These are phyloP conservation scores for Hypoxylon sp. DNA, from an alignment of 2,329 filamentous ascomycete species.

Conservation along the genomic window DNA sequence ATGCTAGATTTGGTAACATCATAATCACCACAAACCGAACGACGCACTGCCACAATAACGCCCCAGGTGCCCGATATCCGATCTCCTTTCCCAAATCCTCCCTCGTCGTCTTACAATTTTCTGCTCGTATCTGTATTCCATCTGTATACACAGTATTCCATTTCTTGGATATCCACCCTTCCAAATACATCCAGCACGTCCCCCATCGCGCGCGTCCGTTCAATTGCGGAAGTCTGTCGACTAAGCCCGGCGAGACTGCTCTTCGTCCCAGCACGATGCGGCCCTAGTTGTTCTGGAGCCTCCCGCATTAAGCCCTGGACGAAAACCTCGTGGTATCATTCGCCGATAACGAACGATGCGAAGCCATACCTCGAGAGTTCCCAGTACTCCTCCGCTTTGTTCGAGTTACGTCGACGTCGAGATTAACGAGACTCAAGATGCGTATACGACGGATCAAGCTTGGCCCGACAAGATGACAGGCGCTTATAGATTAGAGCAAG, in stretches of 20 bases:
- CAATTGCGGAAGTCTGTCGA: slow-evolving; percentile 32
- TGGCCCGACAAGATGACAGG: slow-evolving; percentile 39
- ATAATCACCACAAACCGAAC: slow-evolving; percentile 42
- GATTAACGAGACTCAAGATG: slow-evolving; percentile 38
- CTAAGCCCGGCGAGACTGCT: slow-evolving; percentile 40
- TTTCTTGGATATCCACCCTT: background rate
- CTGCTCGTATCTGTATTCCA: slow-evolving; percentile 24
- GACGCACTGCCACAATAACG: slow-evolving; percentile 47
- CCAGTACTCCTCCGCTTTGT: slow-evolving; percentile 24
- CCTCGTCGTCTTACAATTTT: slow-evolving; percentile 31
- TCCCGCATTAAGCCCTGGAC: slow-evolving; percentile 43
- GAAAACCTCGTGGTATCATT: slow-evolving; percentile 40
- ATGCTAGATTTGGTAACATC: slow-evolving; percentile 44
- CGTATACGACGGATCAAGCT: slow-evolving; percentile 30
- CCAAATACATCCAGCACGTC: slow-evolving; percentile 12
- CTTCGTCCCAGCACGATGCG: slow-evolving; percentile 48
- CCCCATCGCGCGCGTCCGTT: slow-evolving; percentile 27
- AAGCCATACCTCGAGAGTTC: slow-evolving; percentile 41
- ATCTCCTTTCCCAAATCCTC: slow-evolving; percentile 41
- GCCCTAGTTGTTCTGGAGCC: slow-evolving; percentile 47
- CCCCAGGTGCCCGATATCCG: slow-evolving; percentile 41
- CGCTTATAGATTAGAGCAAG: slow-evolving; percentile 18
- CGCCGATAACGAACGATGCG: slow-evolving; percentile 51
- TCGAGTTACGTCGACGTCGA: slow-evolving; percentile 36
- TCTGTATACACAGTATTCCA: slow-evolving; percentile 20